These are phyloP conservation scores for Bipolaris victoriae DNA, from an alignment of 2,329 filamentous ascomycete species.

Conservation along the genomic window DNA sequence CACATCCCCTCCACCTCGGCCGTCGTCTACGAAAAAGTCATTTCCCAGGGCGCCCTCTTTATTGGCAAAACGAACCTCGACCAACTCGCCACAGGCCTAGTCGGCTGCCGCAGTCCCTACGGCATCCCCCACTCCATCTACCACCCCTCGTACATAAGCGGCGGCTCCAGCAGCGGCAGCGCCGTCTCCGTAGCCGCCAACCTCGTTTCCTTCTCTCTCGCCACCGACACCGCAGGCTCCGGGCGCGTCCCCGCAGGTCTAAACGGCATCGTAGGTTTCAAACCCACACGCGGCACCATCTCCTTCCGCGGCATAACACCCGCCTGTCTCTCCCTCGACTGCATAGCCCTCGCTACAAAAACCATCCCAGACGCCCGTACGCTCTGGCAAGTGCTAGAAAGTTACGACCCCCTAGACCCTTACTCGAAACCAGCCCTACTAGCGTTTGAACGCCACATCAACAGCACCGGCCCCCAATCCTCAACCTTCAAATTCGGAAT, in stretches of 20 bases:
- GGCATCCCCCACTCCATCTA: slow-evolving; percentile 62
- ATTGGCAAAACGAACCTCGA: slow-evolving; percentile 68
- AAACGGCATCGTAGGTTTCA: slow-evolving; percentile 61
- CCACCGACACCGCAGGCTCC: slow-evolving; percentile 63
- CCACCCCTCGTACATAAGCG: slow-evolving; percentile 58
- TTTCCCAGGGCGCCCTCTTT: slow-evolving; percentile 61
- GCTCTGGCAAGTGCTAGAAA: slow-evolving; percentile 56
- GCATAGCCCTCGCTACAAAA: slow-evolving; percentile 60
- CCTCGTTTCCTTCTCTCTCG: slow-evolving; percentile 63
- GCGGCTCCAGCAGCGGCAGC: slow-evolving; percentile 64
- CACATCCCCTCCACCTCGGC: slow-evolving; percentile 58
- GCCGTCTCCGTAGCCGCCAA: slow-evolving; percentile 61
- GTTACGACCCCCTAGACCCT: slow-evolving; percentile 57
- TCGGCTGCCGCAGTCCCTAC: slow-evolving; percentile 64
- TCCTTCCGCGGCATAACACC: slow-evolving; percentile 59
- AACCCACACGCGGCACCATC: slow-evolving; percentile 60
- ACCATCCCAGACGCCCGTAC: slow-evolving; percentile 58
- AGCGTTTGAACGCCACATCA: slow-evolving; percentile 43
- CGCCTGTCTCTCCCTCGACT: slow-evolving; percentile 64
- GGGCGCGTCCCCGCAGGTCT: slow-evolving; percentile 61
- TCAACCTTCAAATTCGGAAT: slow-evolving; percentile 57
- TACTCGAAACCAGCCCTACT: slow-evolving; percentile 57
- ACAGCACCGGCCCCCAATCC: slow-evolving; percentile 43
- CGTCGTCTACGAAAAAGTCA: slow-evolving; percentile 58
- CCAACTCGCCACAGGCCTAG: slow-evolving; percentile 67